Conservation (phyloP, 1,139 yeast genomes). For the Lodderomyces metapsilosis region DNA sequence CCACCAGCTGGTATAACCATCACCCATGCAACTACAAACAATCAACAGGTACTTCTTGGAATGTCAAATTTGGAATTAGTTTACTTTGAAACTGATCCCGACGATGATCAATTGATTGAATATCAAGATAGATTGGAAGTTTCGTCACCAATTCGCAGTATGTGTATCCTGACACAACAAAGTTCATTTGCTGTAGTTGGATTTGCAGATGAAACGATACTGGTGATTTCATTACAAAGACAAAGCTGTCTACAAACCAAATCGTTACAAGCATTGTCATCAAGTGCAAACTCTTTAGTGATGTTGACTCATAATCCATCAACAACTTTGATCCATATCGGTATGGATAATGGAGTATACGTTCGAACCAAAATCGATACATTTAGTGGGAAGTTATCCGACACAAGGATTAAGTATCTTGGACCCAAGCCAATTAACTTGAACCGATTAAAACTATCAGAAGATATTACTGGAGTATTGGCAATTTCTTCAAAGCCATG, state of each 20-base stretch:
- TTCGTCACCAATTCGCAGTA: constrained; percentile 47
- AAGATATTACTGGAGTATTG: constrained; percentile 25
- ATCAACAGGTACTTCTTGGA: constrained; percentile 66
- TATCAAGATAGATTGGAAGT: constrained; percentile 63
- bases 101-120: constrained; percentile 65
- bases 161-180: constrained; percentile 25
- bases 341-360: constrained; percentile 80
- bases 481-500: constrained; percentile 48
- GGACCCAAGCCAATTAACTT: constrained; percentile 66
- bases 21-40: constrained; percentile 58
- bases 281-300: constrained; percentile 53
- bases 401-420: constrained; percentile 69
- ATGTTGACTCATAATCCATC: constrained; percentile 22
- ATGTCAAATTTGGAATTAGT: constrained; percentile 73
- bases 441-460: constrained; percentile 28
- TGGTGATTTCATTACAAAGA: constrained; percentile 64
- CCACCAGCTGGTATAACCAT: constrained; percentile 81
- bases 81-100: constrained; percentile 76
- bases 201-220: constrained; percentile 67
- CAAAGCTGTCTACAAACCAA: constrained; percentile 62
- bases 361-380: constrained; percentile 60
- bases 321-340: constrained; percentile 56
- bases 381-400: constrained; percentile 61
- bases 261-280: constrained; percentile 66
- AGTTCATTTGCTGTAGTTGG: constrained; percentile 65